These are phyloP conservation scores for Entomortierella beljakovae DNA, from an alignment of 192 early-diverging fungal species.

Conservation along the genomic window DNA sequence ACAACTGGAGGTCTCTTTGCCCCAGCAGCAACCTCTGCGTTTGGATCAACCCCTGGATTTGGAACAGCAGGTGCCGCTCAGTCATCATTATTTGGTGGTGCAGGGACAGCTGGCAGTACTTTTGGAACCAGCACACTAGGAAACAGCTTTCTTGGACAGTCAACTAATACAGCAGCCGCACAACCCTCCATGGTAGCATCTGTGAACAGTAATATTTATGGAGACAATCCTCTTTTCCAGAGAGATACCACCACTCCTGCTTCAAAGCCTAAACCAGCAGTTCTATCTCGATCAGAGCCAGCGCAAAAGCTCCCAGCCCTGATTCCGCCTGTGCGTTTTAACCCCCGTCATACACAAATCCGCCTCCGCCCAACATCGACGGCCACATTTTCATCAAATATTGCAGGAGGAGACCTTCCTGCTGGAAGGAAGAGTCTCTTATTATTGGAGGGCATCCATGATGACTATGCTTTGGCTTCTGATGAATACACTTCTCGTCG, in stretches of 20 bases:
- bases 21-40: constrained; percentile 10
- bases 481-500: constrained; percentile 79
- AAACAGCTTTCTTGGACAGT: constrained; percentile 56
- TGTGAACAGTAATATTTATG: constrained; percentile 91
- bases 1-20: constrained; percentile 21
- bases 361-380: constrained; percentile 43
- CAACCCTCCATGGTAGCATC: constrained; percentile 71
- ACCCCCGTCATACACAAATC: constrained; percentile 75
- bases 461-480: constrained; percentile 62
- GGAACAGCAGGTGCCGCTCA: constrained; percentile 17
- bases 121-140: constrained; percentile 43
- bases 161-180: constrained; percentile 55
- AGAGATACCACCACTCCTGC: constrained; percentile 57
- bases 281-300: constrained; percentile 49
- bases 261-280: constrained; percentile 34
- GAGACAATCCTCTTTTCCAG: constrained; percentile 84
- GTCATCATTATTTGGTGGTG: constrained; percentile 25
- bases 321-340: constrained; percentile 78
- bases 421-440: constrained; percentile 47
- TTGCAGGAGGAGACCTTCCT: constrained; percentile 31
- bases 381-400: constrained; percentile 46
- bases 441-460: constrained; percentile 52
- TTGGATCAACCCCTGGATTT: constrained; percentile 25
- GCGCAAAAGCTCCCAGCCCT: constrained; percentile 75
- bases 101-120: constrained; percentile 11